Percentiles rank a stretch among this genome's conserved stretches.
Conservation (phyloP, 129 eudicot species). For the Chrysanthemum makinoi region DNA sequence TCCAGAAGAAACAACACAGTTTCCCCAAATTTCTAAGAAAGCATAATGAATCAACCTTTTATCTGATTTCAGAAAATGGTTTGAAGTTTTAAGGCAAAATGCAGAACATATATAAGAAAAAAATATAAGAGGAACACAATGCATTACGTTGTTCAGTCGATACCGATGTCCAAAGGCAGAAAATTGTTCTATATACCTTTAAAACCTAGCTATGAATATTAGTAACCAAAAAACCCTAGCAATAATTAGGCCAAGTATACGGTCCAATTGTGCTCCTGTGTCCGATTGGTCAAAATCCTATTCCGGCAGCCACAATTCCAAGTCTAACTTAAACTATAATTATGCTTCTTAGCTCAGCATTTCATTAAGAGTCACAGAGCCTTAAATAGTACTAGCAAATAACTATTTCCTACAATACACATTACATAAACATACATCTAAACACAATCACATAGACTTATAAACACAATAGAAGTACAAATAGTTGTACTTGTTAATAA, state of each 20-base stretch:
- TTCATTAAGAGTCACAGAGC: constrained; percentile 8
- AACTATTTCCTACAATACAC: not conserved
- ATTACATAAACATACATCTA: constrained; percentile 5
- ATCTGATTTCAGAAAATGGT: constrained; percentile 4
- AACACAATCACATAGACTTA: constrained; percentile 14
- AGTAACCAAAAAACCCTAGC: too few relatives aligned
- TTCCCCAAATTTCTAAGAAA: constrained; percentile 14
- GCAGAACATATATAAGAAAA: too few relatives aligned
- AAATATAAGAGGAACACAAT: too few relatives aligned
- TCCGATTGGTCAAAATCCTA: too few relatives aligned
- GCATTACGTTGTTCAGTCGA: too few relatives aligned
- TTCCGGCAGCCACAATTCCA: too few relatives aligned
- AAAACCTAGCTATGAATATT: too few relatives aligned
- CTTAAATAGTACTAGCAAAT: not conserved
- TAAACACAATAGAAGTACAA: not conserved
- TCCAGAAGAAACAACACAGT: constrained; percentile 12
- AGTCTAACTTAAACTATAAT: not conserved
- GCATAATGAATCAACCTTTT: constrained; percentile 23
- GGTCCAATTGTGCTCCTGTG: too few relatives aligned
- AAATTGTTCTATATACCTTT: too few relatives aligned
- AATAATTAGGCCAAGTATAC: too few relatives aligned
- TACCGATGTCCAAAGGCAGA: too few relatives aligned
- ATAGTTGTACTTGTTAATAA: not conserved
- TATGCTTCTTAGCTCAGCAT: not conserved
- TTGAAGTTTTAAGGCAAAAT: not conserved